These are phyloP conservation scores for Neurospora hispaniola DNA, from an alignment of 495 filamentous ascomycete genomes.

Conservation along the genomic window DNA sequence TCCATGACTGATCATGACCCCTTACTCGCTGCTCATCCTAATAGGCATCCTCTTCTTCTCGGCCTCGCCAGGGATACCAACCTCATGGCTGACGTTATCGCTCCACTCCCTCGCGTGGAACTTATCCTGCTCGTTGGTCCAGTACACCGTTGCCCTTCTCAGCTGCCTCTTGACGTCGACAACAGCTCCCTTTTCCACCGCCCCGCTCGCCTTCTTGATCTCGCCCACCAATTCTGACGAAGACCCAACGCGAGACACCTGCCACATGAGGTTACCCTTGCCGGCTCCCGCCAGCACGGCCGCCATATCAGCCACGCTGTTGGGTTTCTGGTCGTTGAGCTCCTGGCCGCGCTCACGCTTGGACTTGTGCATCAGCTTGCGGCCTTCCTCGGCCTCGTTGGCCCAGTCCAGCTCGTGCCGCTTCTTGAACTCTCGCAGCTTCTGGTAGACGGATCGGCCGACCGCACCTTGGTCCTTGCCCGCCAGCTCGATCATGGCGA, in stretches of 20 bases:
- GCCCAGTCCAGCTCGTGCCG: constrained; percentile 58
- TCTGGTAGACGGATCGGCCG: constrained; percentile 65
- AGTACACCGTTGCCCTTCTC: constrained; percentile 45
- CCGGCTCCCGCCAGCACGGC: constrained; percentile 51
- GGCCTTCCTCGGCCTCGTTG: constrained; percentile 26
- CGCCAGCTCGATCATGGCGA: constrained; percentile 66
- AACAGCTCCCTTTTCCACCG: constrained; percentile 10
- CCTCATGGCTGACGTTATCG: constrained; percentile 49
- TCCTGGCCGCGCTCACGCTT: constrained; percentile 46
- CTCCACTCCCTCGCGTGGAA: constrained; percentile 61
- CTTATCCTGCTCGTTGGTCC: constrained; percentile 57
- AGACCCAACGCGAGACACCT: constrained; percentile 23
- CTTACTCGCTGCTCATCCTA: background rate
- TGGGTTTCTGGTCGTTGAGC: constrained; percentile 85
- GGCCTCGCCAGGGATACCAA: constrained; percentile 28
- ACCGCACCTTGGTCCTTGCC: constrained; percentile 33
- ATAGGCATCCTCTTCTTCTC: constrained; percentile 3
- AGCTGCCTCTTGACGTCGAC: constrained; percentile 16
- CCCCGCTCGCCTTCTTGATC: constrained; percentile 12
- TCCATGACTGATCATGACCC: background rate
- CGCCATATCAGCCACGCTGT: constrained; percentile 76
- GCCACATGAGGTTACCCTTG: constrained; percentile 36
- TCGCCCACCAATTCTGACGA: constrained; percentile 20
- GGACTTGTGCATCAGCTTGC: constrained; percentile 34
- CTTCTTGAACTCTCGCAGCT: constrained; percentile 70